Percentiles rank a stretch among this genome's conserved stretches.
These are phyloP conservation scores for Oldenlandia corymbosa DNA, from an alignment of 257 asterid genomes.

Conservation along the genomic window DNA sequence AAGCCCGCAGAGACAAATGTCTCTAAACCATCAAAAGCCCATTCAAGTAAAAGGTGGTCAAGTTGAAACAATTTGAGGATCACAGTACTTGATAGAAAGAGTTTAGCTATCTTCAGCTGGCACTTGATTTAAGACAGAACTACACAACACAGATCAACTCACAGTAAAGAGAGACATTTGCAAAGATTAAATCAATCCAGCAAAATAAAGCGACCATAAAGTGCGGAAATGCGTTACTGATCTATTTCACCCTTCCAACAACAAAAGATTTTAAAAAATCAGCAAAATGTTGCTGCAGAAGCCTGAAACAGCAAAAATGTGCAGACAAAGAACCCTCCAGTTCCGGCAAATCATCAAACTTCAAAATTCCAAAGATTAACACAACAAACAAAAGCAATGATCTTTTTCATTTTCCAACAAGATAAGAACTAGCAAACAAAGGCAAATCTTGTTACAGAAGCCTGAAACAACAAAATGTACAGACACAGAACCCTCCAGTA, in stretches of 20 bases:
- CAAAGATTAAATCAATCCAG: slow-evolving; percentile 1
- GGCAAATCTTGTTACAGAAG: slow-evolving; percentile 1
- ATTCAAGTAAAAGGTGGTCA: not conserved
- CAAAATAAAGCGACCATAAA: not conserved
- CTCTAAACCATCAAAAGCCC: not conserved
- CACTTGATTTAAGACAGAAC: slow-evolving; percentile 3
- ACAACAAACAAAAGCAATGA: not conserved
- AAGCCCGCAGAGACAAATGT: not conserved
- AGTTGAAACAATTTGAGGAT: not conserved
- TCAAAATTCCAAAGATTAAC: not conserved
- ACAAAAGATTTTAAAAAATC: not conserved
- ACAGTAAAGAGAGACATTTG: not conserved
- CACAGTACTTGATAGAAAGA: not conserved
- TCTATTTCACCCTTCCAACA: not conserved
- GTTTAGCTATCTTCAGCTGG: not conserved
- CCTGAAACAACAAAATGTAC: slow-evolving; percentile 10
- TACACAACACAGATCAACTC: slow-evolving; percentile 13
- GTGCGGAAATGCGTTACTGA: not conserved
- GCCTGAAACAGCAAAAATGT: slow-evolving; percentile 11
- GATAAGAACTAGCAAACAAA: not conserved
- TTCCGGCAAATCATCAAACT: not conserved
- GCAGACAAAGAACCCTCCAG: not conserved
- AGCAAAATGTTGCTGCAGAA: slow-evolving; percentile 1
- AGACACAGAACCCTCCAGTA: not conserved
- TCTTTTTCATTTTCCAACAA: not conserved